Base-by-base conservation (phyloP, 345 rosid species). In the Citrus glauca region DNA sequence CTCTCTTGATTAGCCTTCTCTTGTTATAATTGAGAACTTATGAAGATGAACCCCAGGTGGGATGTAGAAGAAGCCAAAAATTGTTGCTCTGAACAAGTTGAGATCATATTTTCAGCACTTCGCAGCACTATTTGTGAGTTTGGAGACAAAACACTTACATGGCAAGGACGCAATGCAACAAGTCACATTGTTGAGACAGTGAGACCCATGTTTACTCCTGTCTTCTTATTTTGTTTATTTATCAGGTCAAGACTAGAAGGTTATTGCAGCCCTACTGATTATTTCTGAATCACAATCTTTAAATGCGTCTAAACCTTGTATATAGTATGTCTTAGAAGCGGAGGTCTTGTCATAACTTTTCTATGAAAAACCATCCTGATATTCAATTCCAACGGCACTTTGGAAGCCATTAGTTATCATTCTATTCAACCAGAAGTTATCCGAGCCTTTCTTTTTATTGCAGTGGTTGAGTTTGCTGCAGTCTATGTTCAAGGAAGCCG, bases 391-490 rank as follows among this genome's bases (percentile, higher is more conserved):
- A n/a, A 59, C 2, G 62, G 60, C 64, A 38, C 27, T 14, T 62
- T 22, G 61, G 22, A 33, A 4, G 0, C 22, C 9, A 20, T 65
- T 17, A 68, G 27, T 20, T 5, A 10, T 42, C 57, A 24, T 27
- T 45, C 37, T 70, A 16, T 78, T 55, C 48, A 69, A 75, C 53
- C 8, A 14, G 13, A 40, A 11, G 33, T 65, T 6, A 66, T 40
- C 13, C 27, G 61, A 66, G 30, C 65, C 70, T 25, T 77, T 69
- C 69, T 53, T 81, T 72, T 70, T 63, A 55, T 72, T 86, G 89
- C 88, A 94, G 98, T 96, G 99, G 99, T 81, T 94, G 80, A 88
- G 86, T 78, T 79, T 96, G 86, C 82, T 92, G 33, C 87, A 86
- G 82, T 87, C 98, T 56, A 89, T 88, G 94, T 65, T 79, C 81